Evolutionary conservation across 2,329 filamentous ascomycete species (phyloP).

Genomic region (Ophiostoma novo-ulmi): DNA sequence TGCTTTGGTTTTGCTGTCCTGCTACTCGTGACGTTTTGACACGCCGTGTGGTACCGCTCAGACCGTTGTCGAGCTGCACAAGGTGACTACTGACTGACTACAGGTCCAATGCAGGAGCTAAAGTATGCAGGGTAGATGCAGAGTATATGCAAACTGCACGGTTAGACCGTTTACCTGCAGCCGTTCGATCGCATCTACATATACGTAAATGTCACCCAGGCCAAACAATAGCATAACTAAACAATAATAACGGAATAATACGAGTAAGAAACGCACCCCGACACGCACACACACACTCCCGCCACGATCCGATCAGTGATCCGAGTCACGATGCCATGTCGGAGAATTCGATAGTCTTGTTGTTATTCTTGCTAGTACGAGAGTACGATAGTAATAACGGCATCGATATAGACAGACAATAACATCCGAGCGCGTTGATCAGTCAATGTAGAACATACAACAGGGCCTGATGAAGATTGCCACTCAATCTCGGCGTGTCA

Average conservation of each 20-base stretch:
- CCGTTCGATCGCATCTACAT: not conserved
- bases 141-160: not conserved
- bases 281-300: not conserved
- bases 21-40: not conserved
- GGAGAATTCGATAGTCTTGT: not conserved
- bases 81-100: not conserved
- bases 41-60: constrained; percentile 1
- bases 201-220: no score
- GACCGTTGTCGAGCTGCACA: not conserved
- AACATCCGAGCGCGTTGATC: not conserved
- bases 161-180: not conserved
- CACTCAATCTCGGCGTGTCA: not conserved
- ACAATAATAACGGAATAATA: not conserved
- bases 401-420: not conserved
- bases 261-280: not conserved
- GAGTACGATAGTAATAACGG: not conserved
- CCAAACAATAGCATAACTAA: not conserved
- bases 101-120: not conserved
- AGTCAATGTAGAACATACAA: not conserved
- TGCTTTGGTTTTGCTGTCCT: not conserved
- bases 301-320: not conserved
- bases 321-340: not conserved
- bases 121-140: not conserved
- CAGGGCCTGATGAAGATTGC: constrained; percentile 3
- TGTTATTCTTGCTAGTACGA: not conserved